phyloP scores from a whole-genome alignment of 2,329 filamentous ascomycete genomes.

The Aspergillus alliaceus region DNA sequence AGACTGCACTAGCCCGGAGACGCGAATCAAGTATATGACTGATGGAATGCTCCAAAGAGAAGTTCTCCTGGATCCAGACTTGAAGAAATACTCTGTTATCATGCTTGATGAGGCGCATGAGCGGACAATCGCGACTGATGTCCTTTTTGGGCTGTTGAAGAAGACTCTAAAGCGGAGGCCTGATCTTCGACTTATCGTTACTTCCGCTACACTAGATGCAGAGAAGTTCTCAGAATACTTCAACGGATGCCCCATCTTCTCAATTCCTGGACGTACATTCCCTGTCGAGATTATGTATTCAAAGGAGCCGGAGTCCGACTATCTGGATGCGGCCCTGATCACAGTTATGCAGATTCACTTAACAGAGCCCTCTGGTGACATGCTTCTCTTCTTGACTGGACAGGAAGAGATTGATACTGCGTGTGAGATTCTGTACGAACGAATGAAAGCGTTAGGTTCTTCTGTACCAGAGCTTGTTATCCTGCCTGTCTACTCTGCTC shows the following conservation, averaged over 20 bases:
- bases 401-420: conserved; percentile 97
- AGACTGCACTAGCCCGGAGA: conserved; percentile 82
- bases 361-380: conserved; percentile 87
- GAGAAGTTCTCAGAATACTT: conserved; percentile 98
- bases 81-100: conserved; percentile 89
- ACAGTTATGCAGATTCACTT: conserved; percentile 99
- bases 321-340: conserved; percentile 87
- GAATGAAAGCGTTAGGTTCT: conserved; percentile 92
- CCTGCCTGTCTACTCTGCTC: conserved; percentile 90
- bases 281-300: conserved; percentile 97
- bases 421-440: conserved; percentile 87
- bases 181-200: conserved; percentile 93
- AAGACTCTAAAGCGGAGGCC: conserved; percentile 83
- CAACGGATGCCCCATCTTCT: conserved; percentile 93
- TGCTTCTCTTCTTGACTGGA: conserved; percentile 93
- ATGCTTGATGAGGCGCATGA: conserved; percentile 99
- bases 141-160: conserved; percentile 90
- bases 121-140: conserved; percentile 91
- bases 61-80: conserved; percentile 85
- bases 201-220: conserved; percentile 91
- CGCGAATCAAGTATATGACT: conserved; percentile 99
- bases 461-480: conserved; percentile 90
- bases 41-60: conserved; percentile 97
- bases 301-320: conserved; percentile 91
- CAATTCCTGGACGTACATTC: conserved; percentile 90